Evolutionary conservation across 2,329 filamentous ascomycete species (phyloP).

Genomic region (Seiridium cupressi): DNA sequence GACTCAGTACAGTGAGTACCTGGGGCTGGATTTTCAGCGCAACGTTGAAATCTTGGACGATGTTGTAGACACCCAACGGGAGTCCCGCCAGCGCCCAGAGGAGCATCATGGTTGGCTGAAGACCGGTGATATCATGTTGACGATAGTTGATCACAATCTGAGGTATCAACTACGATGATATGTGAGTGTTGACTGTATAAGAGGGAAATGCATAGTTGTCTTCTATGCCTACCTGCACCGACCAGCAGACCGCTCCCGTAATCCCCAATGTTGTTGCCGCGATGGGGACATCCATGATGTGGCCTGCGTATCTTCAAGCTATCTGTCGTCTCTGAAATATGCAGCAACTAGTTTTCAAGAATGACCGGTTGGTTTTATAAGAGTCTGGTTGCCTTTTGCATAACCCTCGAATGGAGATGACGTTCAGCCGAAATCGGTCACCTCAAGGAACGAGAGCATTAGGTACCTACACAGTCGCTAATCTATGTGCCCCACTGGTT

Average conservation of each 20-base stretch:
- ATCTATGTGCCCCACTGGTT: too few relatives aligned
- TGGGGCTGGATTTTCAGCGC: constrained; percentile 42
- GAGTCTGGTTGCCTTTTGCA: too few relatives aligned
- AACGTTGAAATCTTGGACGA: constrained; percentile 38
- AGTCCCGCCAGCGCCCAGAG: constrained; percentile 32
- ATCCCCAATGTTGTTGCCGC: neutral
- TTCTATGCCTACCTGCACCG: constrained; percentile 48
- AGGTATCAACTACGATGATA: constrained; percentile 54
- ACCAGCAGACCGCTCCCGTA: constrained; percentile 54
- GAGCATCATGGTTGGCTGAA: constrained; percentile 71
- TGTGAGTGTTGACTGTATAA: neutral
- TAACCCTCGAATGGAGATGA: too few relatives aligned
- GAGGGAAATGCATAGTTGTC: neutral
- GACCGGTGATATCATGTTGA: constrained; percentile 62
- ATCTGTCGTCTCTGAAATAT: too few relatives aligned
- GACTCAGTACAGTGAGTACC: constrained; percentile 39
- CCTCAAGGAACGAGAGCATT: too few relatives aligned
- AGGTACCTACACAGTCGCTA: too few relatives aligned
- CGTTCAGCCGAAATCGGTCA: too few relatives aligned
- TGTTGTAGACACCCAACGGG: constrained; percentile 35
- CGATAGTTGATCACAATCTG: constrained; percentile 69
- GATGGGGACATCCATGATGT: neutral
- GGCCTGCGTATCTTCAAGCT: too few relatives aligned
- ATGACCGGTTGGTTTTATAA: too few relatives aligned
- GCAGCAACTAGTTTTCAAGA: too few relatives aligned